These are phyloP conservation scores for Sclerotinia nivalis DNA, from an alignment of 2,329 filamentous ascomycete species.

Conservation along the genomic window DNA sequence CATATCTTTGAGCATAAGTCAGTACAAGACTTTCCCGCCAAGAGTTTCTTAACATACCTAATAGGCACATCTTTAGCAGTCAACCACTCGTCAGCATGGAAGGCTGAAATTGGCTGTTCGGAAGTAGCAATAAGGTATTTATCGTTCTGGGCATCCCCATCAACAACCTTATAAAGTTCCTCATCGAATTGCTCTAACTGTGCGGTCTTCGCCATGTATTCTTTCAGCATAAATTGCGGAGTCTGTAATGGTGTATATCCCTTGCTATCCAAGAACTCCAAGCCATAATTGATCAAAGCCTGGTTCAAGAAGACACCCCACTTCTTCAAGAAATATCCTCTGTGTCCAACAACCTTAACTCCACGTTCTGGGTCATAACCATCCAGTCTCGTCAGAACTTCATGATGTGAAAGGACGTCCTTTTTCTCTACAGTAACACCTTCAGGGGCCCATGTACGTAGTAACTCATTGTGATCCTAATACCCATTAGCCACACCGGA, in stretches of 20 bases:
- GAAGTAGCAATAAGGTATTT: slow-evolving; percentile 80
- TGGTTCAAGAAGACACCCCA: slow-evolving; percentile 92
- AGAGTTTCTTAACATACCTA: slow-evolving; percentile 54
- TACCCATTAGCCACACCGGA: slow-evolving; percentile 13
- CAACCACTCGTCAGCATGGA: slow-evolving; percentile 94
- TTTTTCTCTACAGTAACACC: slow-evolving; percentile 73
- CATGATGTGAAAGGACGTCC: slow-evolving; percentile 84
- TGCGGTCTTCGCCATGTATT: slow-evolving; percentile 97
- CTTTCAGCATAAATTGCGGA: slow-evolving; percentile 91
- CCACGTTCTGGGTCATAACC: slow-evolving; percentile 92
- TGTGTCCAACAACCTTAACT: slow-evolving; percentile 90
- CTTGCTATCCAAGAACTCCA: slow-evolving; percentile 81
- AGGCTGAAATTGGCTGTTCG: slow-evolving; percentile 91
- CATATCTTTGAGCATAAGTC: slow-evolving; percentile 51
- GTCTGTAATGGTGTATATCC: slow-evolving; percentile 83
- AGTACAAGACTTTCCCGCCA: slow-evolving; percentile 12
- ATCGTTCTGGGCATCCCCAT: slow-evolving; percentile 82
- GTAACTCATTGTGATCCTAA: slow-evolving; percentile 75
- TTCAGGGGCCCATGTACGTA: slow-evolving; percentile 79
- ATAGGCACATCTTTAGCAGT: slow-evolving; percentile 81
- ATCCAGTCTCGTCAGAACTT: slow-evolving; percentile 83
- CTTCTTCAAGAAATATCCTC: slow-evolving; percentile 87
- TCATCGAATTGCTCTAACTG: slow-evolving; percentile 98
- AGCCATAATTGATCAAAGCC: slow-evolving; percentile 90
- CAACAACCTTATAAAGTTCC: slow-evolving; percentile 95